Conservation (phyloP, 495 filamentous ascomycete species). For the Tricharina praecox region DNA sequence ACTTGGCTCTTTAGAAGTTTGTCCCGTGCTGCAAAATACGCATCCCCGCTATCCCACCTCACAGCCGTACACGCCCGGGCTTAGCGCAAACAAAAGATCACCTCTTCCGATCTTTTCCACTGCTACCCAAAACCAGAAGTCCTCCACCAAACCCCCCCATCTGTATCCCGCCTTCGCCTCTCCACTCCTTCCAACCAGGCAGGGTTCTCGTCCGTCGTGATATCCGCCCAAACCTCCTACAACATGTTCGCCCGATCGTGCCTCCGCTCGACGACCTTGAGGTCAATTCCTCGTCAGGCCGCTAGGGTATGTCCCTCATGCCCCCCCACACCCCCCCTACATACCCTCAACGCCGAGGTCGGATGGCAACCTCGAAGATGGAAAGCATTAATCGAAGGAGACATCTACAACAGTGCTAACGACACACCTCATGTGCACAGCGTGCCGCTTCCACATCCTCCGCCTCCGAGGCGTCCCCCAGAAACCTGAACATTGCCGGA, state of each 20-base stretch:
- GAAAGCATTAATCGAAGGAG: too few species aligned
- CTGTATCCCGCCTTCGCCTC: slow-evolving; percentile 1
- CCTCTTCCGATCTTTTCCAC: slow-evolving; percentile 7
- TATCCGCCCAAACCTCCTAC: too few species aligned
- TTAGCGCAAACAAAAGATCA: slow-evolving; percentile 8
- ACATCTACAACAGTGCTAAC: slow-evolving; percentile 3
- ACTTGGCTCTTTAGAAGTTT: neutral
- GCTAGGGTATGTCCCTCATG: slow-evolving; percentile 16
- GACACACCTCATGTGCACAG: slow-evolving; percentile 31
- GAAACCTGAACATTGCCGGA: slow-evolving; percentile 61
- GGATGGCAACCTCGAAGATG: neutral
- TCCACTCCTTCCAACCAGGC: slow-evolving; percentile 8
- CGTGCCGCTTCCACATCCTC: slow-evolving; percentile 46
- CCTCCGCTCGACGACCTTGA: slow-evolving; percentile 63
- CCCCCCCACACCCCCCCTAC: neutral
- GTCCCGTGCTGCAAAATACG: neutral
- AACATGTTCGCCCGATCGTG: slow-evolving; percentile 77
- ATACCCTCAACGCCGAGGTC: slow-evolving; percentile 13
- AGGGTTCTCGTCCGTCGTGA: slow-evolving; percentile 6
- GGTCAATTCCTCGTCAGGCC: slow-evolving; percentile 35
- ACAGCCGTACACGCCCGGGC: slow-evolving; percentile 1
- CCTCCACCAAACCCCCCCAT: neutral
- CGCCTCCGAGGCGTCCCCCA: slow-evolving; percentile 40
- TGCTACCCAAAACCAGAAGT: too few species aligned
- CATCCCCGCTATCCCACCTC: slow-evolving; percentile 4